A percentile compares a stretch with the other conserved stretches of the same genome.
Evolutionary conservation across 1,284 basidiomycete species (phyloP).

Genomic region (Chalciporus sp.): DNA sequence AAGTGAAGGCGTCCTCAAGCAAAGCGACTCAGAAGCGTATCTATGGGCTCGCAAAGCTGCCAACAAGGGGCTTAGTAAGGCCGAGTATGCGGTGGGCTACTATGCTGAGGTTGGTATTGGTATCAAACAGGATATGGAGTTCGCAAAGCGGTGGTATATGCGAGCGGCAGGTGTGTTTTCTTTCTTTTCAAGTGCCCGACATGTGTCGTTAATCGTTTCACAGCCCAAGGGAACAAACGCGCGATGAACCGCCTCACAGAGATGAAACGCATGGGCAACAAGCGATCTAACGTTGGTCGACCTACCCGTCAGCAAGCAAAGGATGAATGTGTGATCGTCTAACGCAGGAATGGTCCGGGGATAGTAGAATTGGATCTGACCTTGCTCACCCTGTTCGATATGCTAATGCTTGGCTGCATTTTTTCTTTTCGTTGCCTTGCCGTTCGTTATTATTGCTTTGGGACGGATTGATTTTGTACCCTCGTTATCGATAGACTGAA

Average conservation of each 20-base stretch:
- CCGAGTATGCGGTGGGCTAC: slow-evolving; percentile 96
- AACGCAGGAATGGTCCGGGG: slow-evolving; percentile 16
- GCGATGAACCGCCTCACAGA: slow-evolving; percentile 96
- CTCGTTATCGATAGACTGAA: slow-evolving; percentile 11
- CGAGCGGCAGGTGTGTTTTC: slow-evolving; percentile 84
- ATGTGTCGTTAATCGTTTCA: slow-evolving; percentile 9
- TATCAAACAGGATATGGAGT: slow-evolving; percentile 92
- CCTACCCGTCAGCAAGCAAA: slow-evolving; percentile 92
- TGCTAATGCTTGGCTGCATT: slow-evolving; percentile 17
- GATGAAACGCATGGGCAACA: slow-evolving; percentile 80
- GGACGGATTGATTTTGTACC: slow-evolving; percentile 2
- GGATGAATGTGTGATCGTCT: slow-evolving; percentile 88
- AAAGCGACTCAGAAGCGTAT: slow-evolving; percentile 97
- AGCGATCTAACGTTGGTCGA: slow-evolving; percentile 70
- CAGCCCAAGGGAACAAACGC: slow-evolving; percentile 92
- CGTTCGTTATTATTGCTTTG: slow-evolving; percentile 5
- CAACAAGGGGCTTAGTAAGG: slow-evolving; percentile 91
- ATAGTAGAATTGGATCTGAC: slow-evolving; percentile 12
- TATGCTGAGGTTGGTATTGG: slow-evolving; percentile 99
- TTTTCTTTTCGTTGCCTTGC: slow-evolving; percentile 5
- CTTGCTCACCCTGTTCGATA: slow-evolving; percentile 1
- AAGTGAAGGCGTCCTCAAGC: slow-evolving; percentile 94
- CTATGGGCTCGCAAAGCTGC: slow-evolving; percentile 94
- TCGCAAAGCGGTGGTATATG: slow-evolving; percentile 99
- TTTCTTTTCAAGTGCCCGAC: neutral